Evolutionary conservation across 371 early-diverging fungal genomes (phyloP), one percentile per base, ranked within the genome.

Genomic region (Phascolomyces articulosus): DNA sequence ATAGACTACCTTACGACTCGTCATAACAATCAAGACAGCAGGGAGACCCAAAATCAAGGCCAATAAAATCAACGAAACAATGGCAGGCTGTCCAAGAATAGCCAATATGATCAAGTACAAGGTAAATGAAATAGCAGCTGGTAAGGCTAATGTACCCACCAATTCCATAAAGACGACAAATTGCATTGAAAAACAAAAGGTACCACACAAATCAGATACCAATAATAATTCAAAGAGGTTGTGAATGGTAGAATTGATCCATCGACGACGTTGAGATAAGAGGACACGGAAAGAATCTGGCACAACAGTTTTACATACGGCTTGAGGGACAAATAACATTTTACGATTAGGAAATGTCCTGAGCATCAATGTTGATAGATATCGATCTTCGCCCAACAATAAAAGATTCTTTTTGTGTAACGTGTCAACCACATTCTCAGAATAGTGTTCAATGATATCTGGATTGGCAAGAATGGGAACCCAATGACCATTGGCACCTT

Each of bases 371-470:
- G 98, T 98, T 0, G 98, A 94, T 66, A 99, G 75, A 85, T 92
- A 99, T 16, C 95, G 91, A 80, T 95, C 98, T 77, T 98, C 99
- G 51, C 98, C 98, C 15, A 99, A 83, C 11, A 96, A 77, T 48
- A 97, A 74, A 58, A 98, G 82, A 73, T 97, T 98, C 84, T 98
- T 97, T 73, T 95, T 90, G 77, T 99, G 98, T n/a, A 98, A 82
- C 0, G 98, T 96, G 40, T 94, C 93, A 26, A 96, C 95, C 16
- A 92, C 86, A 76, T 90, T 93, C 61, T 93, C 92, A 3, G 94
- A 90, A 75, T 98, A 99, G 63, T 90, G 87, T 57, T 92, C 90
- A 7, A 98, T 89, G 79, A 95, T 89, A 83, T 91, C 88, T 55
- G 97, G 89, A 78, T 94, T 86, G 75, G 87, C 88, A 57, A 99